Evolutionary conservation across 1,139 yeast genomes (phyloP).

Genomic region (Candida glucosophila): DNA sequence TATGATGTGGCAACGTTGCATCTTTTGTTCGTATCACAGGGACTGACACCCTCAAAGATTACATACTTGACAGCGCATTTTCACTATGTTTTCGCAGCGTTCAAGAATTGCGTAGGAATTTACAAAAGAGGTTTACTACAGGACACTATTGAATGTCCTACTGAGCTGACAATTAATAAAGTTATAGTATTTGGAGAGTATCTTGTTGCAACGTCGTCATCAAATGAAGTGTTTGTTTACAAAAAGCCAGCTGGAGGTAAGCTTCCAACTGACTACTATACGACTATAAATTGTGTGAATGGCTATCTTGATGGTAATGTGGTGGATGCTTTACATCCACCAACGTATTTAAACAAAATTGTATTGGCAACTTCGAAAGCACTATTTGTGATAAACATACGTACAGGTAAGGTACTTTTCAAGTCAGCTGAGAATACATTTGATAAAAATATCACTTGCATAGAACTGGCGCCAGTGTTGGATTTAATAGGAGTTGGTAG

Average conservation of each 20-base stretch:
- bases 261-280: constrained; percentile 56
- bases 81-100: constrained; percentile 78
- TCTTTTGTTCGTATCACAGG: constrained; percentile 76
- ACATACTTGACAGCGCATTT: constrained; percentile 70
- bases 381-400: constrained; percentile 58
- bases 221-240: constrained; percentile 53
- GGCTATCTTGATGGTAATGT: constrained; percentile 59
- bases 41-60: constrained; percentile 64
- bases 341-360: constrained; percentile 87
- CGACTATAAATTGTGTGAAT: constrained; percentile 45
- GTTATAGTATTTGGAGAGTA: constrained; percentile 73
- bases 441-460: constrained; percentile 45
- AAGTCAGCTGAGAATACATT: constrained; percentile 45
- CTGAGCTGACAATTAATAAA: constrained; percentile 31
- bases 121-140: constrained; percentile 78
- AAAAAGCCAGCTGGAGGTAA: constrained; percentile 45
- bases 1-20: constrained; percentile 88
- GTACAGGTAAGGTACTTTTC: constrained; percentile 67
- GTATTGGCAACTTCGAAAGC: constrained; percentile 66
- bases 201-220: constrained; percentile 49
- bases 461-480: constrained; percentile 79
- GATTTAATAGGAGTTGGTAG: constrained; percentile 80
- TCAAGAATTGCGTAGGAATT: constrained; percentile 63
- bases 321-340: constrained; percentile 69
- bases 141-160: constrained; percentile 36